phyloP scores from a whole-genome alignment of 768 basidiomycete species.

The Hygrophorus russula region DNA sequence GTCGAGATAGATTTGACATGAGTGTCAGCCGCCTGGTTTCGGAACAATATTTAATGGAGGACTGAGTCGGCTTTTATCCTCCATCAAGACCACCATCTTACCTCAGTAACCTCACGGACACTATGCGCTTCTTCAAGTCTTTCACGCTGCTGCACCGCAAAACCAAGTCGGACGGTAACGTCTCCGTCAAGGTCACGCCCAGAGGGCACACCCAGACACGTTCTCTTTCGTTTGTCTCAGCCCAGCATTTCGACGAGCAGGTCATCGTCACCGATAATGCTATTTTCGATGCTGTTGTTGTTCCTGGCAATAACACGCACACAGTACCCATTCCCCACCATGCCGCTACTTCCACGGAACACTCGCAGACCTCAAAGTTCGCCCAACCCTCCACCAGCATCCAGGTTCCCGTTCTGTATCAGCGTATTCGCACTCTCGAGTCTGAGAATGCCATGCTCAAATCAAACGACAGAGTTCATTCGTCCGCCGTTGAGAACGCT shows the following conservation, averaged over 20 bases:
- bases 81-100: too few relatives aligned
- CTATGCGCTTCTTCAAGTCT: slow-evolving; percentile 36
- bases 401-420: neutral
- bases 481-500: neutral
- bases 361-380: neutral
- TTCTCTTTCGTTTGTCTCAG: neutral
- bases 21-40: too few relatives aligned
- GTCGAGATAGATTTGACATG: too few relatives aligned
- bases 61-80: too few relatives aligned
- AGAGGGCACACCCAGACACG: neutral
- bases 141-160: slow-evolving; percentile 35
- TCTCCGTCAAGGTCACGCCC: neutral
- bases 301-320: neutral
- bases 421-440: neutral
- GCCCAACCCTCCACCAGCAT: neutral
- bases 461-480: neutral
- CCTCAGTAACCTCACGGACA: neutral
- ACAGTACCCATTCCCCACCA: neutral
- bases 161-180: slow-evolving; percentile 28
- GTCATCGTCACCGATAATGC: neutral
- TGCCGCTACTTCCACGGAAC: neutral
- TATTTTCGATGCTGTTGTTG: neutral
- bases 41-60: too few relatives aligned
- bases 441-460: slow-evolving; percentile 2
- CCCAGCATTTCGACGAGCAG: neutral